Base-by-base conservation (phyloP, 352 stramenopile species). In the Achlya hypogyna region DNA sequence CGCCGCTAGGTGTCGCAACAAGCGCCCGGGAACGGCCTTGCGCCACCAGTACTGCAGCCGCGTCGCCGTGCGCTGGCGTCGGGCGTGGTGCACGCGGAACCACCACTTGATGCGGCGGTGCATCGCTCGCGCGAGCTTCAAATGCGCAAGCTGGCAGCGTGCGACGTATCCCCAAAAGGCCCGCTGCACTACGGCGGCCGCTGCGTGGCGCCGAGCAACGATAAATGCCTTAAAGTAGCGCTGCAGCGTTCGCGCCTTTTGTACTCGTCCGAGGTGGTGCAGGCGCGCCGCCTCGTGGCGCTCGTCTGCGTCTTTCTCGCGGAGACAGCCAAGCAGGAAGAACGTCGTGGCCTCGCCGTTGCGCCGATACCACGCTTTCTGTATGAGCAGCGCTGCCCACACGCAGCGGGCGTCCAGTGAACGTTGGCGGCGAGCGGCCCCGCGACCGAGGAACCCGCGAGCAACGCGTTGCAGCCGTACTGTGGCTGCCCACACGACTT, bases 341-440 rank as follows among this genome's bases (percentile, higher is more conserved):
- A 93, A 93, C 22, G 84, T 93, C 20, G 82, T 91, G 75, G 80
- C 91, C 51, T 94, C 86, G 65, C 89, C 88, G 59, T 90, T 91
- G 32, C 78, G 80, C 12, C 65, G 80, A 53, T 94, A 94, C 85
- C 85, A 94, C 12, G 74, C 79, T 25, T 85, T 80, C 51, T 94
- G 85, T 6, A 92, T 77, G 1, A 87, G 68, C 2, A 94, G 63
- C 2, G 83, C 83, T 2, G 85, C 82, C 34, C 80, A 74, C 65
- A 88, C 86, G 43, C 76, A 72, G 16, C 81, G 72, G 1, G 82
- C 74, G 8, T 71, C 59, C 29, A 75, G 45, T 1, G 53, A 49
- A 5, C 72, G 74, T 16, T 78, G 62, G 18, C 65, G 49, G 5
- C 62, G 65, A 5, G 79, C 75, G 5, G 54, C 60, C 31, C 69